A percentile compares a stretch with the other conserved stretches of the same genome.
phyloP scores from a whole-genome alignment of 805 yeast genomes.

The Ogataea nitratoaversa region DNA sequence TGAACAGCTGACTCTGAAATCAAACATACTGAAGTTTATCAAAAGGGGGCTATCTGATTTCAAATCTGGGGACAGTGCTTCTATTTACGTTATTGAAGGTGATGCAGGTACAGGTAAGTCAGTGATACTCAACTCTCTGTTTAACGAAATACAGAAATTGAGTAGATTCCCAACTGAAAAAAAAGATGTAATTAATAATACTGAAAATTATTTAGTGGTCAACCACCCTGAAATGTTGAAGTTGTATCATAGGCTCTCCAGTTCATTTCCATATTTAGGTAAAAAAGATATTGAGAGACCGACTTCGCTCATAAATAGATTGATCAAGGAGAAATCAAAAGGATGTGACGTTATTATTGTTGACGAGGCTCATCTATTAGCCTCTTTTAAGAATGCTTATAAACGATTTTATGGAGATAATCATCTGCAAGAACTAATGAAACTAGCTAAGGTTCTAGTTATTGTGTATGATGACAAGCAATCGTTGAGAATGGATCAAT shows the following conservation, averaged over 20 bases:
- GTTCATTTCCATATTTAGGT: constrained; percentile 33
- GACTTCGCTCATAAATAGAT: constrained; percentile 38
- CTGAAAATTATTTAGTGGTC: constrained; percentile 37
- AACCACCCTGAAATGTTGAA: constrained; percentile 48
- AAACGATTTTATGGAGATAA: constrained; percentile 42
- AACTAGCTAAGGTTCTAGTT: constrained; percentile 35
- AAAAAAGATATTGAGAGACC: constrained; percentile 41
- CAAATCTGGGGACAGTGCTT: constrained; percentile 18
- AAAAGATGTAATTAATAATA: constrained; percentile 23
- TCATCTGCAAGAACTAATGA: constrained; percentile 38
- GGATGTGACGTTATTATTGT: constrained; percentile 37
- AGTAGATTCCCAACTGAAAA: constrained; percentile 15
- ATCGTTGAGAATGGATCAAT: constrained; percentile 42
- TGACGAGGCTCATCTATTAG: constrained; percentile 43
- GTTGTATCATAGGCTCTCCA: constrained; percentile 37
- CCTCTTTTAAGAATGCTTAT: constrained; percentile 41
- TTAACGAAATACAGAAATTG: constrained; percentile 37
- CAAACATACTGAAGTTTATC: constrained; percentile 28
- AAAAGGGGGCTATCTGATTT: constrained; percentile 19
- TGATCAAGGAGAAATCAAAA: constrained; percentile 23
- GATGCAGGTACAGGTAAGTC: constrained; percentile 49
- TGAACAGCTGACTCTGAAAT: constrained; percentile 33
- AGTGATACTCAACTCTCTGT: constrained; percentile 38
- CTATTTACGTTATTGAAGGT: constrained; percentile 41
- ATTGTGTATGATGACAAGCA: constrained; percentile 44